phyloP scores from a whole-genome alignment of 1,139 yeast genomes.

The Kurtzmaniella natalensis region DNA sequence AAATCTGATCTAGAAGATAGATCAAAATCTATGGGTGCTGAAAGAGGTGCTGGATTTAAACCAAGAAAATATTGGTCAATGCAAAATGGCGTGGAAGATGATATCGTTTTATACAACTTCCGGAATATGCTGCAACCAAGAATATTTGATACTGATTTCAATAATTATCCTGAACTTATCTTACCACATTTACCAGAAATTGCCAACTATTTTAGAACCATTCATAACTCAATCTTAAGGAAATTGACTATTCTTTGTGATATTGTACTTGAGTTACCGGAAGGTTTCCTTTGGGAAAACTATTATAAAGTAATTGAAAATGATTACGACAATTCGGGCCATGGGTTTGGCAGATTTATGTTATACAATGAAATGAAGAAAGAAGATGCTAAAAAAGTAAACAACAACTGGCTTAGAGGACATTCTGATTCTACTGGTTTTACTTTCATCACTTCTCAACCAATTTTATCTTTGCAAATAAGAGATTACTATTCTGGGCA shows the following conservation, averaged over 20 bases:
- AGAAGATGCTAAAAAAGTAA: constrained; percentile 18
- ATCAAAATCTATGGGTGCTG: constrained; percentile 25
- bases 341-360: constrained; percentile 33
- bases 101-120: constrained; percentile 26
- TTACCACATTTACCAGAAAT: constrained; percentile 23
- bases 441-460: constrained; percentile 27
- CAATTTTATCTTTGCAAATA: constrained; percentile 25
- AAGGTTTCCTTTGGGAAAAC: constrained; percentile 28
- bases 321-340: constrained; percentile 22
- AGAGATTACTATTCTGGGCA: constrained; percentile 21
- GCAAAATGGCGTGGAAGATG: constrained; percentile 27
- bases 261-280: constrained; percentile 27
- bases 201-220: constrained; percentile 21
- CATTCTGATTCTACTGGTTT: constrained; percentile 28
- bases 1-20: constrained; percentile 29
- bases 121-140: constrained; percentile 19
- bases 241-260: constrained; percentile 25
- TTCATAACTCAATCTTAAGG: constrained; percentile 21
- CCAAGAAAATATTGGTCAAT: constrained; percentile 30
- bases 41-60: constrained; percentile 27
- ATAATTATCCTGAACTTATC: constrained; percentile 26
- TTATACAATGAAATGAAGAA: constrained; percentile 24
- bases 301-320: constrained; percentile 22
- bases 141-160: constrained; percentile 16
- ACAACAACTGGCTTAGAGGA: constrained; percentile 20